These are phyloP conservation scores for Trichoderma polysporum DNA, from an alignment of 2,329 filamentous ascomycete genomes.

Conservation along the genomic window DNA sequence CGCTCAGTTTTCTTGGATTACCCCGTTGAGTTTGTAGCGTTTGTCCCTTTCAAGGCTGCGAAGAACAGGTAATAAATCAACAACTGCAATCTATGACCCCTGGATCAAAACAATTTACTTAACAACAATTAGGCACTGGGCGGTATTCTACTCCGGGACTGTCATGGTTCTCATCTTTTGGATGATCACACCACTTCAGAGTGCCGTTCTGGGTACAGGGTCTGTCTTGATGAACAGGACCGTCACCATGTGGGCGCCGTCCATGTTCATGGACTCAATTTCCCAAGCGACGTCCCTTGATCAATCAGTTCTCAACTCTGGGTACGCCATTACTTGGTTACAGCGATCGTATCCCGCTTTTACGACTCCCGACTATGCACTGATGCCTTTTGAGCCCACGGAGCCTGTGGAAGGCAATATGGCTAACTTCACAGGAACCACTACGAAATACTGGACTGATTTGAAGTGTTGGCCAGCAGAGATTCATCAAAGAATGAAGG, in stretches of 20 bases:
- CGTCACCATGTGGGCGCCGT: slow-evolving; percentile 20
- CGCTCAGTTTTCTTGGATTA: slow-evolving; percentile 55
- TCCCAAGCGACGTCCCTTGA: slow-evolving; percentile 31
- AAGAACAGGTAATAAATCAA: slow-evolving; percentile 24
- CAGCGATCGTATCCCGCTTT: slow-evolving; percentile 45
- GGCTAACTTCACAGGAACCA: slow-evolving; percentile 31
- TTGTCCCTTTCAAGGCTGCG: slow-evolving; percentile 34
- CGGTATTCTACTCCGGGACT: slow-evolving; percentile 39
- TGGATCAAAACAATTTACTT: neutral
- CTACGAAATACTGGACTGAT: slow-evolving; percentile 38
- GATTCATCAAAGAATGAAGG: no score
- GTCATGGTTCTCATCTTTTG: slow-evolving; percentile 54
- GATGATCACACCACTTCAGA: slow-evolving; percentile 54
- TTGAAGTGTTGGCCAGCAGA: slow-evolving; percentile 40
- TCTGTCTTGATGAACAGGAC: slow-evolving; percentile 29
- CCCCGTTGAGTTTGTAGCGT: slow-evolving; percentile 41
- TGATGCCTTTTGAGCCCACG: slow-evolving; percentile 42
- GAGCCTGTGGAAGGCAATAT: neutral
- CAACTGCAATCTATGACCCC: neutral
- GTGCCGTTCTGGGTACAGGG: slow-evolving; percentile 50
- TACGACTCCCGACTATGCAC: slow-evolving; percentile 42
- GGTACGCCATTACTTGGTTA: slow-evolving; percentile 48
- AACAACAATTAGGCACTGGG: slow-evolving; percentile 29
- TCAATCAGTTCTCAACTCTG: slow-evolving; percentile 40
- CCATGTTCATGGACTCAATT: neutral